Evolutionary conservation across 768 basidiomycete species (phyloP).

Genomic region (Naganishia friedmannii): DNA sequence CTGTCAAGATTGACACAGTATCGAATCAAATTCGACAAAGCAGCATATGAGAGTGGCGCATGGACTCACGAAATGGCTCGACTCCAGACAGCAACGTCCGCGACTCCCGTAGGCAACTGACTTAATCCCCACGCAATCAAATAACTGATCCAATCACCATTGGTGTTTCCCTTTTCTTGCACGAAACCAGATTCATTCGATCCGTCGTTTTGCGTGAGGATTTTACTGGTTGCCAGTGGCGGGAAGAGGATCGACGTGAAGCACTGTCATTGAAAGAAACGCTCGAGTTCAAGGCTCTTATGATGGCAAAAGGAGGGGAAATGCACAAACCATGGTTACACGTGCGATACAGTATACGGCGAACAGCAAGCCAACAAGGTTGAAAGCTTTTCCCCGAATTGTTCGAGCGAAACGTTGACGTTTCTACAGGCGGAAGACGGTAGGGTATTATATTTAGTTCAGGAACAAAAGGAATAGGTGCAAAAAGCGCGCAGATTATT

Average conservation of each 20-base stretch:
- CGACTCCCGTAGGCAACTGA: slow-evolving; percentile 40
- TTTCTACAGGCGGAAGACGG: slow-evolving; percentile 28
- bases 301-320: neutral
- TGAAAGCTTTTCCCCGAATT: slow-evolving; percentile 42
- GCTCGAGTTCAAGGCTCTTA: neutral
- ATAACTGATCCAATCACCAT: slow-evolving; percentile 52
- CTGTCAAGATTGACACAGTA: neutral
- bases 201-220: slow-evolving; percentile 5
- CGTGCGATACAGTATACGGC: slow-evolving; percentile 49
- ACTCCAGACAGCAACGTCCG: slow-evolving; percentile 44
- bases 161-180: slow-evolving; percentile 44
- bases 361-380: slow-evolving; percentile 45
- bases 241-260: slow-evolving; percentile 47
- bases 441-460: too few species aligned
- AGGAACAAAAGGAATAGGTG: too few species aligned
- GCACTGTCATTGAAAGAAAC: slow-evolving; percentile 33
- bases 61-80: slow-evolving; percentile 41
- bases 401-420: slow-evolving; percentile 47
- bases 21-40: neutral
- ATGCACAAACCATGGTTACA: slow-evolving; percentile 42
- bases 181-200: neutral
- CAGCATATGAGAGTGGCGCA: neutral
- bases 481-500: slow-evolving; percentile 17
- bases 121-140: slow-evolving; percentile 44
- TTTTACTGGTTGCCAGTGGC: slow-evolving; percentile 37